Base-by-base conservation (phyloP, 345 rosid species). In the Reutealis trisperma region DNA sequence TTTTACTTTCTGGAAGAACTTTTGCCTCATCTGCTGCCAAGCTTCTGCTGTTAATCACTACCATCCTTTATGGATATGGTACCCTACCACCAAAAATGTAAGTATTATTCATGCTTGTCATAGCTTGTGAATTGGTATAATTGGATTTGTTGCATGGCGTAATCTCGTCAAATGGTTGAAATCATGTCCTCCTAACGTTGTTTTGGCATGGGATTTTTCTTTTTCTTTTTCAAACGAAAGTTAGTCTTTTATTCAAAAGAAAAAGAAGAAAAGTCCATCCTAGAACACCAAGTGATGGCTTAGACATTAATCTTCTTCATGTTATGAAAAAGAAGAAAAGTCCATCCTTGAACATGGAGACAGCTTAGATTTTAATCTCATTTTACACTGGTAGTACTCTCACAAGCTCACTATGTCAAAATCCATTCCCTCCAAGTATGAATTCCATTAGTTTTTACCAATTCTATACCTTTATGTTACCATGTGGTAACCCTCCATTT, bases 1-100 rank as follows among this genome's bases (percentile, higher is more conserved):
- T 90, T 84, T 87, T 90, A 75, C 91, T 92, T 45, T 82, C 88
- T 77, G 98, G 89, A 81, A 90, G 90, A 77, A 83, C 91, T 74
- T 89, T 95, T 47, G 78, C 84, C 80, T 88, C 99, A 47, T 92
- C 94, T 73, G 80, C 86, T 67, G 92, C 93, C 70, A 85, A 86
- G 71, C 90, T 95, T 78, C 86, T 93, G 80, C 87, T 91, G 75
- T 60, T 86, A 59, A 51, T 86, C 59, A 80, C 85, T 47, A 60
- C 86, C 67, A 62, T 74, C 71, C 89, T 91, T 72, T 85, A 84
- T 83, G 94, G 88, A 79, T 87, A 86, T 78, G 80, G 88, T 61
- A 67, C 80, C 80, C 78, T 90, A 83, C 87, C 94, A 44, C 74
- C 85, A 63, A 84, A 83, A 37, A 81, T 90, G 98, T 95, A 79